Evolutionary conservation across 805 yeast genomes (phyloP).

Genomic region (Groenewaldozyma salmanticensis): DNA sequence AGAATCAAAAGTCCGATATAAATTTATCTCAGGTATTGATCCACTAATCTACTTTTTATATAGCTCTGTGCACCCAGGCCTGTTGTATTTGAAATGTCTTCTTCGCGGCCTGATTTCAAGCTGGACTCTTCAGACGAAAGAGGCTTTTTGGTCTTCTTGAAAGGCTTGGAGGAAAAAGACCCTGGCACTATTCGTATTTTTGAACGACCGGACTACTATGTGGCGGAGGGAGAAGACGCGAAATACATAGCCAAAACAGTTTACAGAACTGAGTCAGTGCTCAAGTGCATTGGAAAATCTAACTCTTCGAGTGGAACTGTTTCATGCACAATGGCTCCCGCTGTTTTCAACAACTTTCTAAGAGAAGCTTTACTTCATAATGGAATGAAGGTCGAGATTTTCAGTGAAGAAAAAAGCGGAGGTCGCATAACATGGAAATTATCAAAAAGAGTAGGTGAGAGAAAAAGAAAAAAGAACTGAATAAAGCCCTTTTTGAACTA

Average conservation of each 20-base stretch:
- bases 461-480: neutral
- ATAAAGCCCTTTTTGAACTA: slow-evolving; percentile 7
- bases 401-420: slow-evolving; percentile 35
- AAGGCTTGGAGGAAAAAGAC: slow-evolving; percentile 16
- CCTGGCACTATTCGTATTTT: slow-evolving; percentile 47
- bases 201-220: slow-evolving; percentile 75
- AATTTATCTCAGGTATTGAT: no score
- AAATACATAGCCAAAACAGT: slow-evolving; percentile 70
- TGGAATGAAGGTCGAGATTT: slow-evolving; percentile 73
- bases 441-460: no score
- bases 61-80: no score
- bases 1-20: no score
- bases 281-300: slow-evolving; percentile 38
- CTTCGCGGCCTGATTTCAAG: slow-evolving; percentile 45
- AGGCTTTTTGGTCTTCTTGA: slow-evolving; percentile 23
- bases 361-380: slow-evolving; percentile 57
- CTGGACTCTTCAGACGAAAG: slow-evolving; percentile 45
- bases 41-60: no score
- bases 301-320: slow-evolving; percentile 29
- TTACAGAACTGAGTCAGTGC: slow-evolving; percentile 73
- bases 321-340: slow-evolving; percentile 69
- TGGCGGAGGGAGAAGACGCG: slow-evolving; percentile 69
- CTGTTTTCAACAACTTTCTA: slow-evolving; percentile 58
- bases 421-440: slow-evolving; percentile 38
- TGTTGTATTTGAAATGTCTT: slow-evolving; percentile 10